Base-by-base conservation (phyloP, 768 basidiomycete genomes). In the Mycena kentingensis region DNA sequence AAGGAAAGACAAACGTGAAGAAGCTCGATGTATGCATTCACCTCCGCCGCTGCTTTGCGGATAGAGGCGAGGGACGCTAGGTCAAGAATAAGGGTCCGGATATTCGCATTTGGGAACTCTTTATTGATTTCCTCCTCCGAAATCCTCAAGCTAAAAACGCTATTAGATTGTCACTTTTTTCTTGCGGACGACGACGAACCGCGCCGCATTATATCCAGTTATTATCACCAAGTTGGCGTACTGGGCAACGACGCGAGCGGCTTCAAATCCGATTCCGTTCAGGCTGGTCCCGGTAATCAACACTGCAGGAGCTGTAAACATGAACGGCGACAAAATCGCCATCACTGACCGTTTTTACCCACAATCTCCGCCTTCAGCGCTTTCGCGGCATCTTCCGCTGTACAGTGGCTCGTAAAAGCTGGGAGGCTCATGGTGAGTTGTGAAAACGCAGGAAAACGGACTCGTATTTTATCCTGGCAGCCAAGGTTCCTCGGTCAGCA, bases 211-310 rank as follows among this genome's bases (percentile, higher is more conserved):
- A 35, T 48, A 48, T 26, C 47, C 47, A 5, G 47, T 37, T 21
- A 48, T 48, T 18, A 48, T 36, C 10, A 48, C 47, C n/a, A 48
- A 26, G 35, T 26, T 48, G 21, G 47, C 47, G 19, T 48, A 38
- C 25, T 48, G 34, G 12, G 47, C 32, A 12, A 48, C 6, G 10
- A 48, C 47, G 3, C 47, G 47, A 5, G 35, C 47, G 3, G 47
- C 36, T 15, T 48, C 47, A 13, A 48, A 48, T 2, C 47, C 47
- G 21, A 48, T 48, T 25, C 47, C 47, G n/a, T 48, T 48, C 15
- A 36, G 15, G 21, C 34, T 36, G 3, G 35, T 48, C 21, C 47
- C 34, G 25, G 47, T 48, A n/a, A 48, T 38, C 34, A 48, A 26
- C 5, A 48, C 47, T 36, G 35, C 19, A 32, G 16, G 16, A 8